These are phyloP conservation scores for Candida germanica DNA, from an alignment of 805 yeast genomes.

Conservation along the genomic window DNA sequence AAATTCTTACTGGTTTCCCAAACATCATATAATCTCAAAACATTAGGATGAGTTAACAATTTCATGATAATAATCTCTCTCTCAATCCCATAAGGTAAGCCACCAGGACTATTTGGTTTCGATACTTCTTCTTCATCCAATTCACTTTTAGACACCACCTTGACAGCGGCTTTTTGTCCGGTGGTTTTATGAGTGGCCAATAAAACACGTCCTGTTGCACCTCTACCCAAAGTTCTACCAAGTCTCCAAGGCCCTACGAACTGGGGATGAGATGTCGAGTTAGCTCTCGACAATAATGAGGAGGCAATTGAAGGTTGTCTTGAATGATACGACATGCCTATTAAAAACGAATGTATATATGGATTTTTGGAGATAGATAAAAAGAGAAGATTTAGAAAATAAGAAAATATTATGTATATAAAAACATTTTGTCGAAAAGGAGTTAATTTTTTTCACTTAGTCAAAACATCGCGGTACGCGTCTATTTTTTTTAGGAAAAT, in stretches of 20 bases:
- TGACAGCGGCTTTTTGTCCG: constrained; percentile 79
- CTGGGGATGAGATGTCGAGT: constrained; percentile 44
- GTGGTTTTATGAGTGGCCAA: constrained; percentile 66
- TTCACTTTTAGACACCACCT: constrained; percentile 70
- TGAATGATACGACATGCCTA: constrained; percentile 38
- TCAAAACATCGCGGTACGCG: constrained; percentile 15
- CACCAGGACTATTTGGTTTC: constrained; percentile 28
- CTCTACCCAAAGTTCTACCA: constrained; percentile 76
- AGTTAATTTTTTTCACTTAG: constrained; percentile 10
- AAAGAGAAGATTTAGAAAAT: constrained; percentile 1
- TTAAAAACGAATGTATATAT: constrained; percentile 10
- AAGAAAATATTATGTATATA: constrained; percentile 1
- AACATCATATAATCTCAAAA: constrained; percentile 90
- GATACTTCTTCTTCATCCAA: constrained; percentile 39
- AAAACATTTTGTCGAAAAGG: constrained; percentile 15
- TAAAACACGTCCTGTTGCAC: constrained; percentile 79
- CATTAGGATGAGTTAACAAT: constrained; percentile 87
- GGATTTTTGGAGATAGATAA: no score
- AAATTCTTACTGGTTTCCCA: constrained; percentile 96
- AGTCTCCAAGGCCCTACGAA: constrained; percentile 80
- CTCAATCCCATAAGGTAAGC: constrained; percentile 92
- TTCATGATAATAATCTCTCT: constrained; percentile 98
- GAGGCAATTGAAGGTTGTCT: constrained; percentile 63
- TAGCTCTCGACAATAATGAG: constrained; percentile 46
- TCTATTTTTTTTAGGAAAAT: constrained; percentile 2